Conservation (phyloP, 345 rosid genomes). For the Dimocarpus longan region DNA sequence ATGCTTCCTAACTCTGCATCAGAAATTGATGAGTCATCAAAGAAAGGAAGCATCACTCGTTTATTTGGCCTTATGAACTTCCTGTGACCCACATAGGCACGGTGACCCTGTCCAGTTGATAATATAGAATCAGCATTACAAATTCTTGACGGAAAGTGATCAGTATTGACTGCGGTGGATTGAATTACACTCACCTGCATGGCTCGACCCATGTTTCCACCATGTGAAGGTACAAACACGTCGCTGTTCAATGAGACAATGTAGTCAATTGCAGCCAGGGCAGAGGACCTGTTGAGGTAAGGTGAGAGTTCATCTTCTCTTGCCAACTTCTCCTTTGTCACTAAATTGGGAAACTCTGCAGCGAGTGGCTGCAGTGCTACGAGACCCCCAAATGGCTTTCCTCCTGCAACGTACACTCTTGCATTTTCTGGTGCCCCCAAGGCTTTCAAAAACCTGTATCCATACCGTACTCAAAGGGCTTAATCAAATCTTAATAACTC, state of each 20-base stretch:
- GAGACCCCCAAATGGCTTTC: conserved; percentile 71
- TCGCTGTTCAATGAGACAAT: conserved; percentile 70
- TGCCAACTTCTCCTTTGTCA: conserved; percentile 60
- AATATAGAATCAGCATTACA: background rate
- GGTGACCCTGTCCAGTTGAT: conserved; percentile 51
- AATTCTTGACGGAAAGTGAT: background rate
- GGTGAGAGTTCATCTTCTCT: conserved; percentile 60
- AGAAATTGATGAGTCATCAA: conserved; percentile 55
- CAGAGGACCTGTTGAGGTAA: conserved; percentile 55
- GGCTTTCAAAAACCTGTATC: conserved; percentile 60
- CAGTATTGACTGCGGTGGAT: background rate
- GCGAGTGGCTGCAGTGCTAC: conserved; percentile 59
- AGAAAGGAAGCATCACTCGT: conserved; percentile 56
- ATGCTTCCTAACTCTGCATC: conserved; percentile 52
- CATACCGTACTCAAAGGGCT: background rate
- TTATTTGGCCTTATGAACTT: conserved; percentile 75
- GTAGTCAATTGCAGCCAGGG: conserved; percentile 75
- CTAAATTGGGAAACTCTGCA: conserved; percentile 52
- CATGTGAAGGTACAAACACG: conserved; percentile 80
- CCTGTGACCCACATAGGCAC: conserved; percentile 73
- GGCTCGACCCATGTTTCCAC: conserved; percentile 83
- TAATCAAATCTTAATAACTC: background rate
- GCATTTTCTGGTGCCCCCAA: conserved; percentile 64
- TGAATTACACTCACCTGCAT: conserved; percentile 49
- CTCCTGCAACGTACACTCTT: conserved; percentile 66